phyloP scores from a whole-genome alignment of 2,329 filamentous ascomycete genomes.

The Lecanicillium sp. region DNA sequence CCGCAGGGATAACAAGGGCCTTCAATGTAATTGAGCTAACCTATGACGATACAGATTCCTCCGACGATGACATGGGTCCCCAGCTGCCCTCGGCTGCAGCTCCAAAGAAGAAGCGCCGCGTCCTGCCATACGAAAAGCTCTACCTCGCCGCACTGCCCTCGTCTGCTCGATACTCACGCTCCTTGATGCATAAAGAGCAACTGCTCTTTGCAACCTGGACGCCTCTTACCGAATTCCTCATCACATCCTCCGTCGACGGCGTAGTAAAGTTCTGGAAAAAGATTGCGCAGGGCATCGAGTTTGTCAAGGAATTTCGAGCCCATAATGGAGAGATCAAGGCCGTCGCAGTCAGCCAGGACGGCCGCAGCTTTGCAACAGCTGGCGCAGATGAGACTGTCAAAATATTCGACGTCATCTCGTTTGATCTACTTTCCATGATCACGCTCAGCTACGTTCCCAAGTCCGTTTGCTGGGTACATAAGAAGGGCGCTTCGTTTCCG shows the following conservation, averaged over 20 bases:
- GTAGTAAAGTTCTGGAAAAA: slow-evolving; percentile 99
- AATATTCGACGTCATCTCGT: slow-evolving; percentile 76
- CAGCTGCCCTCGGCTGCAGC: slow-evolving; percentile 72
- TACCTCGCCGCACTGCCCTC: slow-evolving; percentile 84
- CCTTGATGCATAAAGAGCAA: slow-evolving; percentile 97
- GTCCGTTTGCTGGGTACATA: slow-evolving; percentile 87
- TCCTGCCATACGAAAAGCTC: slow-evolving; percentile 88
- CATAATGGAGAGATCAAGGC: slow-evolving; percentile 78
- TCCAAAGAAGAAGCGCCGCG: slow-evolving; percentile 83
- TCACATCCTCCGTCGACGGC: slow-evolving; percentile 90
- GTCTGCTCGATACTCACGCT: slow-evolving; percentile 80
- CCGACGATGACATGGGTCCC: slow-evolving; percentile 88
- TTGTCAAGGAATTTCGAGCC: slow-evolving; percentile 95
- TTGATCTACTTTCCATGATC: slow-evolving; percentile 78
- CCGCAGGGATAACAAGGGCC: slow-evolving; percentile 3
- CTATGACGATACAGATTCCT: slow-evolving; percentile 39
- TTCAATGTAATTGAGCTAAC: slow-evolving; percentile 3
- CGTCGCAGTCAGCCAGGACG: slow-evolving; percentile 81
- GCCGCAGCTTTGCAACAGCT: slow-evolving; percentile 85
- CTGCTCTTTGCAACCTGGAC: slow-evolving; percentile 82
- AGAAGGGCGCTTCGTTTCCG: slow-evolving; percentile 77
- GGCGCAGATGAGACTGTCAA: slow-evolving; percentile 73
- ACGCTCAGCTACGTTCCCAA: slow-evolving; percentile 67
- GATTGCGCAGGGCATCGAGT: slow-evolving; percentile 79
- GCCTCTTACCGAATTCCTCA: slow-evolving; percentile 85